A percentile compares a stretch with the other conserved stretches of the same genome.
These are phyloP conservation scores for Areca catechu DNA, from an alignment of 176 grass and related monocot genomes.

Conservation along the genomic window DNA sequence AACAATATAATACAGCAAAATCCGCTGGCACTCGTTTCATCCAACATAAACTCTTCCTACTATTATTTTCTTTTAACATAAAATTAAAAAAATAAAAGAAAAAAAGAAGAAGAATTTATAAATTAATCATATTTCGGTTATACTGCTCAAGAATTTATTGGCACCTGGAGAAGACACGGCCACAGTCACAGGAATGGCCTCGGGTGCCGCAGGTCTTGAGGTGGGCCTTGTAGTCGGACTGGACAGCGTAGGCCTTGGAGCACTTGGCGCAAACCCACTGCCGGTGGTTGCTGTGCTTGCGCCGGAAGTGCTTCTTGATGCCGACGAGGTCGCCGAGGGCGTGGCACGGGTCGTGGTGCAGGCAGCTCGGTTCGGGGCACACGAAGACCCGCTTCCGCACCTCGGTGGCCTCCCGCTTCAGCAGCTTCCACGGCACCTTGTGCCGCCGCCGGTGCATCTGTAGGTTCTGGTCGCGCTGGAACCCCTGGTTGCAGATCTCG, in stretches of 20 bases:
- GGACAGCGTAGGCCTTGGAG: conserved; percentile 87
- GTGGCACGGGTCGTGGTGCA: conserved; percentile 68
- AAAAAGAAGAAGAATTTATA: too few species aligned
- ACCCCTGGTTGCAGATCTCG: conserved; percentile 88
- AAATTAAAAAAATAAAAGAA: too few species aligned
- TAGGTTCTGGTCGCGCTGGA: conserved; percentile 93
- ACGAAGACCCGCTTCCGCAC: conserved; percentile 75
- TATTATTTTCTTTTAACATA: too few species aligned
- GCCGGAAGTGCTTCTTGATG: conserved; percentile 90
- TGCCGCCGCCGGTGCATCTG: conserved; percentile 87
- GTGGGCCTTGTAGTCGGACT: conserved; percentile 89
- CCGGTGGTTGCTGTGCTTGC: conserved; percentile 76
- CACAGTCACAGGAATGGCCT: conserved; percentile 79
- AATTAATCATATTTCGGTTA: too few species aligned
- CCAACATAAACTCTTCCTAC: too few species aligned
- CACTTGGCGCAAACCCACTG: conserved; percentile 73
- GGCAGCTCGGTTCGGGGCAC: conserved; percentile 86
- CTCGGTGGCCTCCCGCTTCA: conserved; percentile 54
- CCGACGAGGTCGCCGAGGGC: conserved; percentile 65
- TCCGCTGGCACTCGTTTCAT: too few species aligned
- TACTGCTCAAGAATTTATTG: too few species aligned
- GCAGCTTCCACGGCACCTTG: conserved; percentile 83
- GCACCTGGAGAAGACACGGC: conserved; percentile 77
- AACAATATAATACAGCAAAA: too few species aligned
- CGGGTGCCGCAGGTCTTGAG: conserved; percentile 82